These are phyloP conservation scores for Fusarium falciforme DNA, from an alignment of 2,329 filamentous ascomycete genomes.

Conservation along the genomic window DNA sequence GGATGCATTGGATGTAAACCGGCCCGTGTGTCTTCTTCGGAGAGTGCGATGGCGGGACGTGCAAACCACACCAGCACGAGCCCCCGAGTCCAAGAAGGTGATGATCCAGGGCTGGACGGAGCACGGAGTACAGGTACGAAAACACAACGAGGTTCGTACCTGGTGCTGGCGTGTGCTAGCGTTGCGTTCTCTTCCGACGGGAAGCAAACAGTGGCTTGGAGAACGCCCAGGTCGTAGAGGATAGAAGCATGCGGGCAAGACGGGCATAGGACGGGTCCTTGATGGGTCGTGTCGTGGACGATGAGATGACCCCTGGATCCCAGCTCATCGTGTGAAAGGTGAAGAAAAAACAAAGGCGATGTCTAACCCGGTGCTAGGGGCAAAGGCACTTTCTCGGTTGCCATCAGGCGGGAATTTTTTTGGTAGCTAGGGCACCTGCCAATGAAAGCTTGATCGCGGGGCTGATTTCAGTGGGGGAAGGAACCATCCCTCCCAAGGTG, in stretches of 20 bases:
- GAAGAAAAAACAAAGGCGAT: constrained; percentile 4
- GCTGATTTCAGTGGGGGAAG: constrained; percentile 24
- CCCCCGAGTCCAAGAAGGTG: constrained; percentile 11
- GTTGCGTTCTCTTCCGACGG: constrained; percentile 10
- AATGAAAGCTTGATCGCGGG: constrained; percentile 25
- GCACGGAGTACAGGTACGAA: constrained; percentile 20
- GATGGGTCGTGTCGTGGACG: constrained; percentile 31
- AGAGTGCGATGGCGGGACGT: constrained; percentile 41
- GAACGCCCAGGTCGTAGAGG: constrained; percentile 15
- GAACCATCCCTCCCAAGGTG: not conserved
- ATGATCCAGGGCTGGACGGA: constrained; percentile 12
- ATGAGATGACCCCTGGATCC: constrained; percentile 36
- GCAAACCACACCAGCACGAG: constrained; percentile 24
- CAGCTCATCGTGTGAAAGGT: constrained; percentile 20
- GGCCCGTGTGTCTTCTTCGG: constrained; percentile 38
- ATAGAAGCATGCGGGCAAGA: constrained; percentile 10
- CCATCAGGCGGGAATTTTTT: constrained; percentile 39
- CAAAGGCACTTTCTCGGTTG: constrained; percentile 24
- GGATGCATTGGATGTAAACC: constrained; percentile 22
- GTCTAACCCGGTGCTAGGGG: constrained; percentile 5
- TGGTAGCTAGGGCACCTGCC: constrained; percentile 35
- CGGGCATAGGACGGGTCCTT: constrained; percentile 33
- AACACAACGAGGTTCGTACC: constrained; percentile 6
- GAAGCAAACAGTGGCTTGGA: constrained; percentile 21
- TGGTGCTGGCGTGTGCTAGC: constrained; percentile 20